phyloP scores from a whole-genome alignment of 768 basidiomycete genomes.

The Naganishia kalamii region DNA sequence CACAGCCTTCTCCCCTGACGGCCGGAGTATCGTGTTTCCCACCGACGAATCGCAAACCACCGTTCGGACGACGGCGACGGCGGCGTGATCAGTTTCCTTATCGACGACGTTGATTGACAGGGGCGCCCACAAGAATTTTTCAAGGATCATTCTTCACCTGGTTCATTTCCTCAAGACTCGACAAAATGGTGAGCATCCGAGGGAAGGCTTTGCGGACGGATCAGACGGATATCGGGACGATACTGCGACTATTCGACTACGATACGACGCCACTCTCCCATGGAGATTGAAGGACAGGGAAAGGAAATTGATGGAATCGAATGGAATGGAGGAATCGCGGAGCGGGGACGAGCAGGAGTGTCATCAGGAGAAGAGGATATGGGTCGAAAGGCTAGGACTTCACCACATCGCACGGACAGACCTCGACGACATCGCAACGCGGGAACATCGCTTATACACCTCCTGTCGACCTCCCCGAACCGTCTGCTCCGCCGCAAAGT shows the following conservation, averaged over 20 bases:
- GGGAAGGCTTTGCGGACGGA: not conserved
- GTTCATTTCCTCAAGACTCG: constrained; percentile 18
- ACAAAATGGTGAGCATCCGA: constrained; percentile 26
- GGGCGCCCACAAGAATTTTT: not conserved
- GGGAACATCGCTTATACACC: not conserved
- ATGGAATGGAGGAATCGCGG: not conserved
- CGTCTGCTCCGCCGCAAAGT: constrained; percentile 34
- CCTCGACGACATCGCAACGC: not conserved
- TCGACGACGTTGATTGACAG: not conserved
- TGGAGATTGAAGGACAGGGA: not conserved
- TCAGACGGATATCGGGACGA: constrained; percentile 1
- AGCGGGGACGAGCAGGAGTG: not conserved
- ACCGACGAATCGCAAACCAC: constrained; percentile 6
- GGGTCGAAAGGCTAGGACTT: too few species aligned
- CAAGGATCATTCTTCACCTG: constrained; percentile 13
- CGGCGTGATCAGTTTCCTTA: not conserved
- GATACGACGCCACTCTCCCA: not conserved
- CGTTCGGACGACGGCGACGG: too few species aligned
- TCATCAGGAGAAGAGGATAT: too few species aligned
- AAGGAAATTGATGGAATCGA: not conserved
- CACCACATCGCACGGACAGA: not conserved
- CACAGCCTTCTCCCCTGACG: too few species aligned
- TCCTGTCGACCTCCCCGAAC: not conserved
- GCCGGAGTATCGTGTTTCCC: too few species aligned
- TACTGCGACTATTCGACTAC: not conserved